phyloP scores from a whole-genome alignment of 2,329 filamentous ascomycete species.

The Myrmaecium sp. region DNA sequence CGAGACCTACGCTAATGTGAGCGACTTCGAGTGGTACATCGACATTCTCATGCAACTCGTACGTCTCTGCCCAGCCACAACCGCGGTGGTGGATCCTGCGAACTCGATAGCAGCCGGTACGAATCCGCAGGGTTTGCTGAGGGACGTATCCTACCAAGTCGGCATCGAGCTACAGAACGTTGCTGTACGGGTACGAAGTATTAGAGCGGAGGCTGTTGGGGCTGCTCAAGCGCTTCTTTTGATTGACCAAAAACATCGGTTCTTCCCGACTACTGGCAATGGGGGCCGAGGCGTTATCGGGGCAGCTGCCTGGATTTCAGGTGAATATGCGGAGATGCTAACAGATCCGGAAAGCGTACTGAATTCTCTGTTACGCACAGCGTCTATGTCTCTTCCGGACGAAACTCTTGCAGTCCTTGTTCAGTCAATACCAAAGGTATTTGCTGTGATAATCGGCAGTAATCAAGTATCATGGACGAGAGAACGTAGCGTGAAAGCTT shows the following conservation, averaged over 20 bases:
- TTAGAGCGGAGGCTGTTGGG: slow-evolving; percentile 62
- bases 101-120: slow-evolving; percentile 6
- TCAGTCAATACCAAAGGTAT: slow-evolving; percentile 74
- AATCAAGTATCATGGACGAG: slow-evolving; percentile 51
- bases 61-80: slow-evolving; percentile 41
- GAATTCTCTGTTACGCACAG: slow-evolving; percentile 54
- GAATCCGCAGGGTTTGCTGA: slow-evolving; percentile 5
- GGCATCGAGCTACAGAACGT: slow-evolving; percentile 79
- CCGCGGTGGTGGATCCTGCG: slow-evolving; percentile 10
- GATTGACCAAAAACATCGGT: slow-evolving; percentile 39
- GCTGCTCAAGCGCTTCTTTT: slow-evolving; percentile 65
- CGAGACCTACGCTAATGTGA: slow-evolving; percentile 70
- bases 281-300: slow-evolving; percentile 48
- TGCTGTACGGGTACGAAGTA: slow-evolving; percentile 74
- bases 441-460: slow-evolving; percentile 52
- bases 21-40: slow-evolving; percentile 96
- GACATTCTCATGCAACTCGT: slow-evolving; percentile 77
- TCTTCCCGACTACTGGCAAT: slow-evolving; percentile 34
- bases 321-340: slow-evolving; percentile 69
- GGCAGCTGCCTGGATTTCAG: slow-evolving; percentile 68
- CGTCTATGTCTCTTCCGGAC: slow-evolving; percentile 38
- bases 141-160: slow-evolving; percentile 49
- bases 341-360: slow-evolving; percentile 54
- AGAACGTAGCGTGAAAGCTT: slow-evolving; percentile 55
- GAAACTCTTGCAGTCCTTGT: slow-evolving; percentile 62